These are phyloP conservation scores for Collybiopsis confluens DNA, from an alignment of 768 basidiomycete species.

Conservation along the genomic window DNA sequence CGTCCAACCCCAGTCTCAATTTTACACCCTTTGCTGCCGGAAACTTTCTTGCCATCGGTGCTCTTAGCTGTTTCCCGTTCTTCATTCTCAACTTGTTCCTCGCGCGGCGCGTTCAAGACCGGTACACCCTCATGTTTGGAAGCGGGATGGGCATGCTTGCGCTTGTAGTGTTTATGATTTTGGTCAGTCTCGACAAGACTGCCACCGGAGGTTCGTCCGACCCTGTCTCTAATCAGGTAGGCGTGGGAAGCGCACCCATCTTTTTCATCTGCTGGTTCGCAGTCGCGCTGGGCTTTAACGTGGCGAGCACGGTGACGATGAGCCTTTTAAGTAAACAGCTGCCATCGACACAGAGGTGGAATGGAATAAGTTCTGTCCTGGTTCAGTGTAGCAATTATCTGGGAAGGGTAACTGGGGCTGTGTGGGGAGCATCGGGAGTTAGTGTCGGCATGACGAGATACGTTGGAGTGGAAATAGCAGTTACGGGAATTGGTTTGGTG, in stretches of 20 bases:
- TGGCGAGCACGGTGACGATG: conserved; percentile 66
- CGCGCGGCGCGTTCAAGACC: conserved; percentile 56
- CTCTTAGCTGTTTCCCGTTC: conserved; percentile 59
- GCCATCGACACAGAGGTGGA: conserved; percentile 49
- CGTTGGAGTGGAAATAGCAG: conserved; percentile 53
- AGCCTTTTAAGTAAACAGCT: conserved; percentile 67
- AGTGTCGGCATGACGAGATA: conserved; percentile 46
- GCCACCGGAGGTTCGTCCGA: conserved; percentile 27
- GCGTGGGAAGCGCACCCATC: neutral
- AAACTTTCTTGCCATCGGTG: conserved; percentile 69
- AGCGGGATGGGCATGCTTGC: conserved; percentile 46
- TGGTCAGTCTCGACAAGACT: conserved; percentile 32
- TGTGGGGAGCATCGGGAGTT: conserved; percentile 64
- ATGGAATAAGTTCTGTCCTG: conserved; percentile 47
- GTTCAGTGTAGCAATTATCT: conserved; percentile 69
- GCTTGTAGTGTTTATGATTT: conserved; percentile 44
- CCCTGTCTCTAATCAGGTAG: neutral
- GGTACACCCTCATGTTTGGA: conserved; percentile 52
- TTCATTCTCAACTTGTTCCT: conserved; percentile 56
- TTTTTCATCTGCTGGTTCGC: conserved; percentile 48
- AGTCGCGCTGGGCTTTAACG: conserved; percentile 68
- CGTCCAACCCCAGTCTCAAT: neutral
- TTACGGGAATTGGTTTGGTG: conserved; percentile 54
- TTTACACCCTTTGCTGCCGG: conserved; percentile 58
- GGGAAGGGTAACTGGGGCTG: conserved; percentile 61